Base-by-base conservation (phyloP, 306 rosid species). In the Clitoria ternatea region DNA sequence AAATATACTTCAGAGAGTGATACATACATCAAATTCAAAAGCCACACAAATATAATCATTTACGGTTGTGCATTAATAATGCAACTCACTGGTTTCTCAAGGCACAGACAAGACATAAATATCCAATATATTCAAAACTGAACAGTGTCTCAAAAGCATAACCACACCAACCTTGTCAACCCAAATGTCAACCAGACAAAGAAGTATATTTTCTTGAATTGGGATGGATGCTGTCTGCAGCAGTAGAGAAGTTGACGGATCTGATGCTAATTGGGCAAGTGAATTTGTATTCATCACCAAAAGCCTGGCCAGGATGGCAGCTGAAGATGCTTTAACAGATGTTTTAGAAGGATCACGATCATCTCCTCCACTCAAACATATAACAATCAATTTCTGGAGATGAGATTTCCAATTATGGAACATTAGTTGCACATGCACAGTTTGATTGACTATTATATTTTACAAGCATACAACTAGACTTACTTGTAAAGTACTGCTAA, bases 251-350 rank as follows among this genome's bases (percentile, higher is more conserved):
- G 87, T 88, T 43, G 98, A 93, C 74, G 90, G 87, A 78, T 93
- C 97, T 7, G 90, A 86, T 19, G 91, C 86, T 73, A 93, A 83
- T 43, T 90, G 96, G 33, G 94, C 98, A 64, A 94, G 90, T 70
- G 87, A 82, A 70, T 86, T 94, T 76, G 98, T 88, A 87, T 89
- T 90, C 96, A 89, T 88, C 77, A 94, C 96, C 90, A 94, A 80
- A 79, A 94, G 71, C 80, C 97, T 90, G 66, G 97, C 98, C 48
- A 94, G 85, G 78, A 90, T 88, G 82, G 98, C 92, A 85, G 96
- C 98, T 74, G 97, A 84, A 78, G 83, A 88, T 81, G 96, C 94
- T 85, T 87, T 93, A 70, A 88, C 94, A 54, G 90, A 80, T 47
- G 90, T 75, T 86, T 85, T 93, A 32, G 92, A 87, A 66, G 97